phyloP scores from a whole-genome alignment of 495 filamentous ascomycete genomes.

The Penicillium argentinense region DNA sequence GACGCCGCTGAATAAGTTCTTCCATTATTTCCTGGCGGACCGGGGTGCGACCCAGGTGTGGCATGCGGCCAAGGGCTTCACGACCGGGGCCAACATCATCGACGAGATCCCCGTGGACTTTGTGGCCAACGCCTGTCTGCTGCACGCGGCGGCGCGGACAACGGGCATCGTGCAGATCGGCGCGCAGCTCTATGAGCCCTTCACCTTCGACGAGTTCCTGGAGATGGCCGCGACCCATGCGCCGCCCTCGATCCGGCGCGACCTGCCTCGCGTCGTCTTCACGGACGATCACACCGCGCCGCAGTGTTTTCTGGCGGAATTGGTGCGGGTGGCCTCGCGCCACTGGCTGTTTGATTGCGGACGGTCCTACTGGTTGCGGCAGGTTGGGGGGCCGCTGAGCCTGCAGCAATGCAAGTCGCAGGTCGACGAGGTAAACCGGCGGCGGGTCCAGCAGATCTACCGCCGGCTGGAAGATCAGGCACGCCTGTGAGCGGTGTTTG shows the following conservation, averaged over 20 bases:
- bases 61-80: conserved; percentile 34
- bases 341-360: conserved; percentile 42
- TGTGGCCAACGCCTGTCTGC: conserved; percentile 39
- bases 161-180: conserved; percentile 36
- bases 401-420: conserved; percentile 26
- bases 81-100: conserved; percentile 32
- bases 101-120: conserved; percentile 45
- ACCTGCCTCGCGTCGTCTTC: conserved; percentile 29
- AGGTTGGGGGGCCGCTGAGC: conserved; percentile 33
- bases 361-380: conserved; percentile 37
- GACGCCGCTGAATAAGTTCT: conserved; percentile 37
- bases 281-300: conserved; percentile 27
- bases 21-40: conserved; percentile 29
- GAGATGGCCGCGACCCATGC: conserved; percentile 18
- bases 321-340: conserved; percentile 33
- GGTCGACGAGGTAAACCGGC: conserved; percentile 26
- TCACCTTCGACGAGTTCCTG: conserved; percentile 33
- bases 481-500: conserved; percentile 21
- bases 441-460: conserved; percentile 23
- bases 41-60: conserved; percentile 30
- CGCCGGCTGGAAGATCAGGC: conserved; percentile 15
- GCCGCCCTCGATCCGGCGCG: conserved; percentile 17
- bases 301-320: conserved; percentile 35
- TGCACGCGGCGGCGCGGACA: conserved; percentile 36
- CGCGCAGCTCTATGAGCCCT: conserved; percentile 30